These are phyloP conservation scores for Populus hybrid DNA, from an alignment of 441 rosid species.

Conservation along the genomic window DNA sequence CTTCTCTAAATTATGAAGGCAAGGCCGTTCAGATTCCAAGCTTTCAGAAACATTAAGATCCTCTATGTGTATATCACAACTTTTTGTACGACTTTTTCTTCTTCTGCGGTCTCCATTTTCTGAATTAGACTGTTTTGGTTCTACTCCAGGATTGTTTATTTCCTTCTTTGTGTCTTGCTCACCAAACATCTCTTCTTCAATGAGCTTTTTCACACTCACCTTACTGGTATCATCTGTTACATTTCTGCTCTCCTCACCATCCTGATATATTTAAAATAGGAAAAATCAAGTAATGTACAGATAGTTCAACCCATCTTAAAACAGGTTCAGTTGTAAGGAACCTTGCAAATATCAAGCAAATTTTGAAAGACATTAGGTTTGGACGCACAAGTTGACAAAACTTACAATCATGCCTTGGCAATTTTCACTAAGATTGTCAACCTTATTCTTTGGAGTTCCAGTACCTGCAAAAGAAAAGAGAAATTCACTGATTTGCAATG, in stretches of 20 bases:
- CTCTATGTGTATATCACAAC: conserved; percentile 41
- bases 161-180: conserved; percentile 45
- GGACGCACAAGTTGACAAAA: conserved; percentile 10
- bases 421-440: conserved; percentile 34
- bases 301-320: conserved; percentile 11
- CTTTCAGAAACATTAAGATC: conserved; percentile 38
- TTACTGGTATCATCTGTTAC: conserved; percentile 30
- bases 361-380: background rate
- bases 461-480: conserved; percentile 39
- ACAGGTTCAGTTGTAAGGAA: background rate
- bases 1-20: conserved; percentile 26
- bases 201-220: conserved; percentile 84
- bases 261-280: conserved; percentile 31
- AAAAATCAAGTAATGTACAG: conserved; percentile 20
- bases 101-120: conserved; percentile 49
- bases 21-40: conserved; percentile 30
- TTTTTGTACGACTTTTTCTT: conserved; percentile 49
- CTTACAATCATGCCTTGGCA: conserved; percentile 49
- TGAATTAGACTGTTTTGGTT: conserved; percentile 36
- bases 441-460: conserved; percentile 37
- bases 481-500: background rate
- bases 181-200: conserved; percentile 78
- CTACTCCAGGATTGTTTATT: conserved; percentile 38
- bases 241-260: conserved; percentile 24
- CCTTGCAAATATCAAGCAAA: background rate